These are phyloP conservation scores for Salvia rosmarinus DNA, from an alignment of 257 asterid species.

Conservation along the genomic window DNA sequence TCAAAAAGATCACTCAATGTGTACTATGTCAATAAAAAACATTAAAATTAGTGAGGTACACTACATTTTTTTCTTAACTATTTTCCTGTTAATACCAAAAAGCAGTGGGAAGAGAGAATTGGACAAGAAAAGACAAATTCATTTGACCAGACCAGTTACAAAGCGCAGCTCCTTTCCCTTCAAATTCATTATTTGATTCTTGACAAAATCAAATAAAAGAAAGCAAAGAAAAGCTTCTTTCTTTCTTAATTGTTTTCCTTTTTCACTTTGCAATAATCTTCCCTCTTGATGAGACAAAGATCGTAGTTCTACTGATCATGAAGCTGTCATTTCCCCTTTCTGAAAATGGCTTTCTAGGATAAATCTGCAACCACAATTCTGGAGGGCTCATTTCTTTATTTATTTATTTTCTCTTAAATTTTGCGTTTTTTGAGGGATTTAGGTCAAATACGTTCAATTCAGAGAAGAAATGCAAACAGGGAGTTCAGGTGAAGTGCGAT, in stretches of 20 bases:
- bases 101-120: conserved; percentile 16
- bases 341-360: conserved; percentile 22
- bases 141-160: conserved; percentile 11
- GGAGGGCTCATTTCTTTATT: not conserved
- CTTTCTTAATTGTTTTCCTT: conserved; percentile 26
- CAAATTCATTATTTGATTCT: conserved; percentile 36
- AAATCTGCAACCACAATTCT: conserved; percentile 23
- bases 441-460: not conserved
- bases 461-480: conserved; percentile 58
- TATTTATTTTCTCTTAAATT: not conserved
- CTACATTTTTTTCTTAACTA: not conserved
- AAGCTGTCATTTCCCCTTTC: conserved; percentile 25
- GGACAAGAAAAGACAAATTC: conserved; percentile 34
- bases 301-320: not conserved
- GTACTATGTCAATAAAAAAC: not conserved
- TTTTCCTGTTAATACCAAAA: not conserved
- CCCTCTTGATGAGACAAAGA: conserved; percentile 13
- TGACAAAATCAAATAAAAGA: conserved; percentile 29
- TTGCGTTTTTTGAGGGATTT: conserved; percentile 3
- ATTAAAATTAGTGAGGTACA: not conserved
- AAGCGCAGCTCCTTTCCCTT: conserved; percentile 35
- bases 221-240: conserved; percentile 6
- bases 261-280: conserved; percentile 28
- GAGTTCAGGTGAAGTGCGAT: conserved; percentile 63
- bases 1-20: too few relatives aligned